Evolutionary conservation across 2,329 filamentous ascomycete genomes (phyloP).

Genomic region (Magnaporthiopsis poae): DNA sequence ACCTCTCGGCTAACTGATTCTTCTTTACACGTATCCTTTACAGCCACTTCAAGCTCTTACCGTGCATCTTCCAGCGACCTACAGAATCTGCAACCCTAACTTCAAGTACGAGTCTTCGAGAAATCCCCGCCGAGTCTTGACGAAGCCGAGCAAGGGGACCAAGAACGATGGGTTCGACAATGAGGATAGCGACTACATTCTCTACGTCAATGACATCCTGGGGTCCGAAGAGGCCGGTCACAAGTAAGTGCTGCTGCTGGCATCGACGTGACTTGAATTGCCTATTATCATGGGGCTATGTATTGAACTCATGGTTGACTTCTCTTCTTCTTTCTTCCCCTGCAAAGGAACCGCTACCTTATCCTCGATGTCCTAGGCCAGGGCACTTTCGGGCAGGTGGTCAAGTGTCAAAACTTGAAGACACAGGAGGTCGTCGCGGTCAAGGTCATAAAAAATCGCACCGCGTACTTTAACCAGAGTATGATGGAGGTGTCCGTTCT

Average conservation of each 20-base stretch:
- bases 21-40: constrained; percentile 16
- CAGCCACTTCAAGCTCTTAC: constrained; percentile 93
- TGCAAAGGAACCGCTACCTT: constrained; percentile 73
- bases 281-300: background rate
- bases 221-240: constrained; percentile 96
- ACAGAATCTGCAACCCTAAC: constrained; percentile 92
- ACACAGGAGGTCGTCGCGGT: constrained; percentile 97
- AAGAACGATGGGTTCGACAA: constrained; percentile 99
- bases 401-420: constrained; percentile 97
- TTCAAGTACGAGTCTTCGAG: constrained; percentile 99
- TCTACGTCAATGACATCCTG: constrained; percentile 97
- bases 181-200: constrained; percentile 96
- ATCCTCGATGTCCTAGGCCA: constrained; percentile 95
- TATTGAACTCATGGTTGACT: constrained; percentile 9
- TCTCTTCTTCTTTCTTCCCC: constrained; percentile 1
- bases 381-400: constrained; percentile 95
- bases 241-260: constrained; percentile 53
- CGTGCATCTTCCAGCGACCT: constrained; percentile 83
- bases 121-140: constrained; percentile 88
- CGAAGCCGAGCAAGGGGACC: constrained; percentile 93
- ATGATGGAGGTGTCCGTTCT: constrained; percentile 99
- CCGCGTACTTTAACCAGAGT: constrained; percentile 98
- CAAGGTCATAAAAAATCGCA: constrained; percentile 98
- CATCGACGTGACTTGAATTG: background rate
- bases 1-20: background rate